Conservation (phyloP, 352 stramenopile genomes). For the Globisporangium rhizosaccharum region DNA sequence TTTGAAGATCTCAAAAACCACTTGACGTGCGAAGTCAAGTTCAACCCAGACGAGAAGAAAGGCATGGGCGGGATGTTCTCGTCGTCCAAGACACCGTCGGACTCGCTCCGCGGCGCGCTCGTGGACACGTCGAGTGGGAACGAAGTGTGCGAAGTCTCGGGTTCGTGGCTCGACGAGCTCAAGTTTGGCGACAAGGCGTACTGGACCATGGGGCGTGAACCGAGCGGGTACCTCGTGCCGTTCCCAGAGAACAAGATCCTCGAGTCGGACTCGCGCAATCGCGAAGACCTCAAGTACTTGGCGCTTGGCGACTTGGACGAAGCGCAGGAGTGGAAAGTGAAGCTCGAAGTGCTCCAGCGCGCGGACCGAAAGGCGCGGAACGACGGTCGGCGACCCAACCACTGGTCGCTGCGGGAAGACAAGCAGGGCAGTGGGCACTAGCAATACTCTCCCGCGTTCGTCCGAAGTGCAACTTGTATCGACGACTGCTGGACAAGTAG, state of each 20-base stretch:
- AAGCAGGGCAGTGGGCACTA: conserved; percentile 13
- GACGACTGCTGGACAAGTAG: not conserved
- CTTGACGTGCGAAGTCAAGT: conserved; percentile 62
- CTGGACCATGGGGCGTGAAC: conserved; percentile 59
- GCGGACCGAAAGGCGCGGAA: conserved; percentile 70
- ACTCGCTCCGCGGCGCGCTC: conserved; percentile 66
- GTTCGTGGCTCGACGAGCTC: conserved; percentile 78
- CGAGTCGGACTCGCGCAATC: conserved; percentile 61
- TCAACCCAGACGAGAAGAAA: conserved; percentile 84
- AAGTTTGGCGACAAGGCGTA: conserved; percentile 63
- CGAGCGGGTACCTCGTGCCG: conserved; percentile 57
- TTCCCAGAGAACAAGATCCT: conserved; percentile 57
- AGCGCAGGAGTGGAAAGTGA: conserved; percentile 83
- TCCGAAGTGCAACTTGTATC: too few relatives aligned
- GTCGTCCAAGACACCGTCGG: conserved; percentile 66
- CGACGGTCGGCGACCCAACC: conserved; percentile 67
- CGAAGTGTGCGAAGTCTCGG: conserved; percentile 66
- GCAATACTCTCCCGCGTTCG: too few relatives aligned
- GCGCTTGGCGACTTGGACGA: conserved; percentile 63
- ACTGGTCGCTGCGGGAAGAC: conserved; percentile 59
- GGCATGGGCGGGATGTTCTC: conserved; percentile 84
- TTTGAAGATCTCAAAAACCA: conserved; percentile 80
- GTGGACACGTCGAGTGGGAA: conserved; percentile 51
- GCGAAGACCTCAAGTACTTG: conserved; percentile 69
- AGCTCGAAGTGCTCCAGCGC: conserved; percentile 73